Conservation (phyloP, 352 stramenopile genomes). For the Phytopythium aichiense region DNA sequence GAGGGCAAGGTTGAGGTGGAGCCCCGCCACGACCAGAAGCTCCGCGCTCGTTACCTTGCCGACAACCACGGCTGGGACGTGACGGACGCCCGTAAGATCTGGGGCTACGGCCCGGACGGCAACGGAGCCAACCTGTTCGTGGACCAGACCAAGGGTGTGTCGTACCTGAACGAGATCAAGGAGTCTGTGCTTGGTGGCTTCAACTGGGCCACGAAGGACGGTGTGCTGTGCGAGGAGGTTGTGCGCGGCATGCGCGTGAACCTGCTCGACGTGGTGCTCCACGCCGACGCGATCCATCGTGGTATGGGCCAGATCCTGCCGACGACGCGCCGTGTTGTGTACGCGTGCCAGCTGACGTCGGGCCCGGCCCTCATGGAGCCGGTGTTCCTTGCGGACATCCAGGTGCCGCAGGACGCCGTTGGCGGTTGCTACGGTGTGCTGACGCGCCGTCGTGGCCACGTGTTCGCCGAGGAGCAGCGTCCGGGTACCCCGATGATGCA, state of each 20-base stretch:
- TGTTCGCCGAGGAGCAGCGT: slow-evolving; percentile 98
- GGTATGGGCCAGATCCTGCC: slow-evolving; percentile 99
- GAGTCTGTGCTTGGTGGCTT: slow-evolving; percentile 99
- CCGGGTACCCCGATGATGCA: slow-evolving; percentile 98
- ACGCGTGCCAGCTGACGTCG: slow-evolving; percentile 95
- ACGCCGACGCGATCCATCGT: slow-evolving; percentile 99
- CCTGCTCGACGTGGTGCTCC: slow-evolving; percentile 98
- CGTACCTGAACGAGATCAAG: slow-evolving; percentile 99
- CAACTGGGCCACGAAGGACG: slow-evolving; percentile 97
- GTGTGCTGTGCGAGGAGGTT: slow-evolving; percentile 97
- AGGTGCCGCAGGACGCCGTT: slow-evolving; percentile 97
- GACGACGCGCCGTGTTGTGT: slow-evolving; percentile 97
- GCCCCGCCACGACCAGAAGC: slow-evolving; percentile 94
- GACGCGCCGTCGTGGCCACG: slow-evolving; percentile 97
- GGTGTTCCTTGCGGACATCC: slow-evolving; percentile 99
- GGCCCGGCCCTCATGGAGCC: slow-evolving; percentile 97
- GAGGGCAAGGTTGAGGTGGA: slow-evolving; percentile 92
- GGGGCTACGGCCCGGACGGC: slow-evolving; percentile 98
- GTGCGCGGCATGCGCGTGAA: slow-evolving; percentile 97
- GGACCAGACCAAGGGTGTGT: slow-evolving; percentile 98
- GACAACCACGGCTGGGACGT: slow-evolving; percentile 98
- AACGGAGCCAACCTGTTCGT: slow-evolving; percentile 98
- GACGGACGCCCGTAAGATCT: slow-evolving; percentile 99
- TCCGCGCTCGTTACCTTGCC: slow-evolving; percentile 95
- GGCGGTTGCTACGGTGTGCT: slow-evolving; percentile 99